Evolutionary conservation across 2,329 filamentous ascomycete species (phyloP).

Genomic region (Epichloe festucae): DNA sequence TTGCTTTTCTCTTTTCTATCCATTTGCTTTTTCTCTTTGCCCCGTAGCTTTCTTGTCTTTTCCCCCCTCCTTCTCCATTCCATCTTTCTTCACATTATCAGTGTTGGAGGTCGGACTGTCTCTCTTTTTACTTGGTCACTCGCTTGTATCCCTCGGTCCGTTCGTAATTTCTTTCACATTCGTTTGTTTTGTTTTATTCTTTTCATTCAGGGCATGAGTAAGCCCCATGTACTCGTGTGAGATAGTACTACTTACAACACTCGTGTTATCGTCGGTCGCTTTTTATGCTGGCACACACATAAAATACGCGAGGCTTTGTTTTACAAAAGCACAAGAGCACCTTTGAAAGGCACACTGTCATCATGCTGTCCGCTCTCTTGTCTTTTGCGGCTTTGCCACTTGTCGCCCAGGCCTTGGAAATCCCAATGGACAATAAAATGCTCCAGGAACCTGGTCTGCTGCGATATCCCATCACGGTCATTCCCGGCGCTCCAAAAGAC

Average conservation of each 20-base stretch:
- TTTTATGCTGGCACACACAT: conserved; percentile 12
- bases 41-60: background rate
- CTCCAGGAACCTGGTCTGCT: conserved; percentile 15
- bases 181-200: conserved; percentile 1
- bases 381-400: conserved; percentile 17
- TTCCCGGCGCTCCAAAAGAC: conserved; percentile 15
- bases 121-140: background rate
- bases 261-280: conserved; percentile 11
- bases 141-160: background rate
- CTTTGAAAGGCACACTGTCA: background rate
- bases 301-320: background rate
- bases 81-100: background rate
- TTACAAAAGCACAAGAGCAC: background rate
- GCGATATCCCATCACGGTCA: conserved; percentile 17
- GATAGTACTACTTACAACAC: no score
- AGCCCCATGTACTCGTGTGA: background rate
- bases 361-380: conserved; percentile 20
- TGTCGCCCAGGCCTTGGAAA: conserved; percentile 11
- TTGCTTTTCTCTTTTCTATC: background rate
- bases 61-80: background rate
- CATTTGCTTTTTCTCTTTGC: background rate
- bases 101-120: background rate
- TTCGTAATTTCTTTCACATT: background rate
- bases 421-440: conserved; percentile 12
- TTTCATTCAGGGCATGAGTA: background rate